Percentiles rank a stretch among this genome's conserved stretches.
These are phyloP conservation scores for Auricularia heimuer DNA, from an alignment of 768 basidiomycete genomes.

Conservation along the genomic window DNA sequence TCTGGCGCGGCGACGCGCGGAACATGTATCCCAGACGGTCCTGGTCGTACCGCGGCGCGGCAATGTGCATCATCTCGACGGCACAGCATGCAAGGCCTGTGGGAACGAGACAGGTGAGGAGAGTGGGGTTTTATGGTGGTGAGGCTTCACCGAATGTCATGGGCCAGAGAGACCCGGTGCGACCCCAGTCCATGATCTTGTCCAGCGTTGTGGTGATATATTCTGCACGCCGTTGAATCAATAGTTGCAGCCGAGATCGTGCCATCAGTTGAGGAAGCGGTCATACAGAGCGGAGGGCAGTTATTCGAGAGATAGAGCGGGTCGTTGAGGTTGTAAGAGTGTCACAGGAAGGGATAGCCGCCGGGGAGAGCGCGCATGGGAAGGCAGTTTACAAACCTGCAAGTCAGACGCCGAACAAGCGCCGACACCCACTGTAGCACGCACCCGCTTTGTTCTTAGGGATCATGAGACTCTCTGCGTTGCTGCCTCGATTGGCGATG, in stretches of 20 bases:
- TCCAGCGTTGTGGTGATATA: slow-evolving; percentile 94
- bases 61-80: slow-evolving; percentile 99
- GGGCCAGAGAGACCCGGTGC: slow-evolving; percentile 98
- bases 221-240: slow-evolving; percentile 37
- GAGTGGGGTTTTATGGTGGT: neutral
- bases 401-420: too few relatives aligned
- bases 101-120: neutral
- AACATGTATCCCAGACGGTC: slow-evolving; percentile 96
- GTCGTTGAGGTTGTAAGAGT: too few relatives aligned
- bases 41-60: slow-evolving; percentile 96
- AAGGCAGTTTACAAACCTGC: too few relatives aligned
- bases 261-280: slow-evolving; percentile 4
- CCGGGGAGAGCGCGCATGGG: too few relatives aligned
- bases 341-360: too few relatives aligned
- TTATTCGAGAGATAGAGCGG: too few relatives aligned
- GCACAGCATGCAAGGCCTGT: slow-evolving; percentile 96
- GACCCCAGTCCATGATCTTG: slow-evolving; percentile 94
- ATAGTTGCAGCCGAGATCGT: neutral
- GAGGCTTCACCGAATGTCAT: slow-evolving; percentile 75
- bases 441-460: slow-evolving; percentile 85
- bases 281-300: neutral
- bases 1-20: slow-evolving; percentile 97
- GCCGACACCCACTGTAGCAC: too few relatives aligned
- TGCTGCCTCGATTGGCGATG: slow-evolving; percentile 68
- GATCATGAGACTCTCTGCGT: slow-evolving; percentile 79